Evolutionary conservation across 192 early-diverging fungal genomes (phyloP).

Genomic region (Obelidium mucronatum): DNA sequence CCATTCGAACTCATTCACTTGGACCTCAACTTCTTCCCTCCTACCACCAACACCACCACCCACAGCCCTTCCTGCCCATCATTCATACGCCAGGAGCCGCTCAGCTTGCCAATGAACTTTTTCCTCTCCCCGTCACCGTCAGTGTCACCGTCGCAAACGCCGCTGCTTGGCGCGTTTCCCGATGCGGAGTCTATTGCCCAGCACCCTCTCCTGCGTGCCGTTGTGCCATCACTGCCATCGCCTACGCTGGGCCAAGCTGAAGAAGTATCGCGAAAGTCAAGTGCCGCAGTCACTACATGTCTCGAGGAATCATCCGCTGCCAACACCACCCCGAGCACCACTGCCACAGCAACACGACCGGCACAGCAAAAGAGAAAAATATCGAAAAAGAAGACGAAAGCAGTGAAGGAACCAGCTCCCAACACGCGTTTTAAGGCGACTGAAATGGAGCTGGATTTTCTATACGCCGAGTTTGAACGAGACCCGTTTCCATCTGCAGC

Average conservation of each 20-base stretch:
- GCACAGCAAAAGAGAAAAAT: background rate
- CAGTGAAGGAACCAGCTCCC: background rate
- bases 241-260: background rate
- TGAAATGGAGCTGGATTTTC: conserved; percentile 6
- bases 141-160: background rate
- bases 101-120: conserved; percentile 4
- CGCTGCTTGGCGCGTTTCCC: background rate
- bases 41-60: background rate
- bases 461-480: conserved; percentile 4
- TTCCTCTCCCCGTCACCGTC: background rate
- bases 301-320: background rate
- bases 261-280: background rate
- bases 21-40: background rate
- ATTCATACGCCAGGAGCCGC: too few relatives aligned
- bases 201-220: background rate
- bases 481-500: conserved; percentile 6
- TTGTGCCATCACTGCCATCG: background rate
- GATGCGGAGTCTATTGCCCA: background rate
- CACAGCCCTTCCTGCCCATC: background rate
- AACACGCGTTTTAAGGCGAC: conserved; percentile 17
- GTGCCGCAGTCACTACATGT: background rate
- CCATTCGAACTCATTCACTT: background rate
- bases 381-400: background rate
- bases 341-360: background rate
- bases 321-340: background rate